Evolutionary conservation across 106 monocot species (phyloP).

Genomic region (Dactylorhiza incarnata): DNA sequence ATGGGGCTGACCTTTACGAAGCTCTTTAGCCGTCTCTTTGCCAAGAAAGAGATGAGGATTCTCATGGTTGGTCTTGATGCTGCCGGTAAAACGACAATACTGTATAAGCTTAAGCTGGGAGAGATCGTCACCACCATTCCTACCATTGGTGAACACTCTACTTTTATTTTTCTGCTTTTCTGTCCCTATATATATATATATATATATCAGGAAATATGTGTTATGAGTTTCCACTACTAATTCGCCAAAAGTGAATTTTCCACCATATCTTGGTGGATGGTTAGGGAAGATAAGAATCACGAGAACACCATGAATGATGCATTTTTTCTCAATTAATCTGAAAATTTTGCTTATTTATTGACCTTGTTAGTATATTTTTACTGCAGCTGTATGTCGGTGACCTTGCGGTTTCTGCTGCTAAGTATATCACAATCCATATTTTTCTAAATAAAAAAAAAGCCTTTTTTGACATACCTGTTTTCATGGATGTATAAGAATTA

Average conservation of each 20-base stretch:
- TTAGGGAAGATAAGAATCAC: not conserved
- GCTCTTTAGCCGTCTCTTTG: slow-evolving; percentile 36
- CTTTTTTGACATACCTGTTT: not conserved
- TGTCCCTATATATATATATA: not conserved
- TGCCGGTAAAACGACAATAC: slow-evolving; percentile 38
- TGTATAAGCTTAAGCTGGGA: slow-evolving; percentile 37
- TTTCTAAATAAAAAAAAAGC: not conserved
- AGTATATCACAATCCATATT: not conserved
- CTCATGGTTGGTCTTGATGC: slow-evolving; percentile 40
- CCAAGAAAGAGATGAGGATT: slow-evolving; percentile 35
- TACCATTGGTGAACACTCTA: slow-evolving; percentile 18
- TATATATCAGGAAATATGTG: not conserved
- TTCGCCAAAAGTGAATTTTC: not conserved
- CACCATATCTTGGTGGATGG: not conserved
- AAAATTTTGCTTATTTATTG: not conserved
- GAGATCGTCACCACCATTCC: slow-evolving; percentile 37
- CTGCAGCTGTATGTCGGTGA: not conserved
- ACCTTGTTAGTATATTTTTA: not conserved
- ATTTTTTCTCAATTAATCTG: not conserved
- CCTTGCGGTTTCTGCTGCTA: not conserved
- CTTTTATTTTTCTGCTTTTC: not conserved
- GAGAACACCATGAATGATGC: not conserved
- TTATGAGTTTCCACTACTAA: not conserved
- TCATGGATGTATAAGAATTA: not conserved
- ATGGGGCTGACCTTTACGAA: slow-evolving; percentile 37